Base-by-base conservation (phyloP, 2,329 filamentous ascomycete genomes). In the Claviceps purpurea region DNA sequence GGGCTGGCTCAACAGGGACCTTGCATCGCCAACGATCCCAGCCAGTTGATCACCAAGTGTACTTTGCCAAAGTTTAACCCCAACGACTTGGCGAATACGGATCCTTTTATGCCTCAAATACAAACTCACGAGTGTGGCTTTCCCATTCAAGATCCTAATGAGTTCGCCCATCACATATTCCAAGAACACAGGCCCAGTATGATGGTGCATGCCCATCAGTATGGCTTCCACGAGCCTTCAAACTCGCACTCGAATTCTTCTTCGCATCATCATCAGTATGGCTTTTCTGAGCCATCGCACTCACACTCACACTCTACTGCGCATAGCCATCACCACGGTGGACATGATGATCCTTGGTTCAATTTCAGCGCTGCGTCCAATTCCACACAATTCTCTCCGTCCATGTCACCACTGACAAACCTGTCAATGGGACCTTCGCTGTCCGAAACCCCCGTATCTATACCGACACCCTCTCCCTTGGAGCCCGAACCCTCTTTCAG, bases 91-190 rank as follows among this genome's bases (percentile, higher is more conserved):
- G 50, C 54, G 11, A 53, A 52, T n/a, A 52, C 52, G 4, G 52
- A 55, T 37, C 50, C 56, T 8, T 57, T 56, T 20, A 49, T 57
- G 38, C 42, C 53, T 7, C 56, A 58, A 5, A 20, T 57, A 4
- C 56, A 58, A 3, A 51, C 55, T n/a, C 53, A 56, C 20, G 56
- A 61, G 24, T 65, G 64, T 49, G 63, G 61, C 34, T 64, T 62
- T 49, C 56, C 58, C 20, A 56, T 63, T 26, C 58, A 64, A 14
- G 59, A 62, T 24, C 55, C 60, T 8, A 56, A 56, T 26, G 56
- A 57, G 41, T 64, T 62, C 54, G 59, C 61, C 8, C 56, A 60
- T 37, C 64, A 65, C 47, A 58, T 65, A n/a, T 58, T 64, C 18
- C 55, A 62, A 43, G 58, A 64, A 43, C 64, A 65, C 49, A 55